phyloP scores from a whole-genome alignment of 768 basidiomycete genomes.

The Pisolithus tinctorius region DNA sequence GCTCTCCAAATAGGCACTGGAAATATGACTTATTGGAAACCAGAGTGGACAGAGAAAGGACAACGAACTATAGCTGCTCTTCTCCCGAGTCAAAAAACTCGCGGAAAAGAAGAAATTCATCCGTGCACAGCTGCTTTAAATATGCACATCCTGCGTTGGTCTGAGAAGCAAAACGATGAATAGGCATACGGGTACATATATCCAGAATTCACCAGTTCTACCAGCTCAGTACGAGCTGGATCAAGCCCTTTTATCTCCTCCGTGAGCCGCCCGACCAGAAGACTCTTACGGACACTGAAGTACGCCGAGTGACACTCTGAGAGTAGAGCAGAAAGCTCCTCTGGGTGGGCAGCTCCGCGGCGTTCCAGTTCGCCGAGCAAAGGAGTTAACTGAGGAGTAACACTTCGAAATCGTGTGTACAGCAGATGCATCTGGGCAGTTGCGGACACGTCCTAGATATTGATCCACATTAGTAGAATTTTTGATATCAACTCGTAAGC shows the following conservation, averaged over 20 bases:
- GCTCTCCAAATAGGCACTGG: constrained; percentile 83
- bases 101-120: constrained; percentile 82
- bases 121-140: constrained; percentile 83
- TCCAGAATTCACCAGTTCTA: constrained; percentile 60
- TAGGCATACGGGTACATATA: neutral
- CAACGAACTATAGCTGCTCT: constrained; percentile 59
- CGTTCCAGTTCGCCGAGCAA: constrained; percentile 83
- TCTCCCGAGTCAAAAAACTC: constrained; percentile 87
- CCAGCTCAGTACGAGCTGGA: constrained; percentile 72
- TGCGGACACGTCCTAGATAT: constrained; percentile 59
- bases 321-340: constrained; percentile 76
- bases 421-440: constrained; percentile 81
- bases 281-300: constrained; percentile 61
- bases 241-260: constrained; percentile 83
- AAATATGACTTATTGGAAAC: constrained; percentile 8
- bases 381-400: constrained; percentile 66
- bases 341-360: constrained; percentile 66
- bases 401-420: constrained; percentile 79
- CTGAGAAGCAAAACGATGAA: constrained; percentile 32
- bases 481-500: neutral
- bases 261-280: constrained; percentile 67
- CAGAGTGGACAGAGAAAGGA: neutral
- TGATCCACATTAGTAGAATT: neutral
- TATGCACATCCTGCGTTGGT: constrained; percentile 90
- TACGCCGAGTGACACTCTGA: constrained; percentile 86